These are phyloP conservation scores for Picea abies DNA, from an alignment of 83 land plant genomes.

Conservation along the genomic window DNA sequence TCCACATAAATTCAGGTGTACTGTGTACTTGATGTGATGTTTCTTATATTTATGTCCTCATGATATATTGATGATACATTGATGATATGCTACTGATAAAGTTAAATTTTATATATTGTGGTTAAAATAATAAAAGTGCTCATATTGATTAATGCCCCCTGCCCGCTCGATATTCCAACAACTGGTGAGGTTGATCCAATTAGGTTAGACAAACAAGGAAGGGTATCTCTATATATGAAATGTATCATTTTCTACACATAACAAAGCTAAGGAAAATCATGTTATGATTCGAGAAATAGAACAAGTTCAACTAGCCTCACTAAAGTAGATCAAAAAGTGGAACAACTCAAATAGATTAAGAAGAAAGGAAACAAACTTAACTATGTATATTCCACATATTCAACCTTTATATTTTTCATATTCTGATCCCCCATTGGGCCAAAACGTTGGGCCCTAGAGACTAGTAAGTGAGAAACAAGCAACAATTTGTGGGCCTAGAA, in stretches of 20 bases:
- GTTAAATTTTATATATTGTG: too few relatives aligned
- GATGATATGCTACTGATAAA: too few relatives aligned
- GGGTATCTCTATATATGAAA: slow-evolving; percentile 74
- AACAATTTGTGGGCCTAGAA: too few relatives aligned
- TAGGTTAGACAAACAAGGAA: slow-evolving; percentile 74
- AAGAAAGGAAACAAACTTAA: neutral
- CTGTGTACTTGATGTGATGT: too few relatives aligned
- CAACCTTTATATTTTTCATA: neutral
- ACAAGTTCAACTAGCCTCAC: neutral
- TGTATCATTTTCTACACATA: neutral
- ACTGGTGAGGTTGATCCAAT: slow-evolving; percentile 49
- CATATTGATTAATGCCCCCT: too few relatives aligned
- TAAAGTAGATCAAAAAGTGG: neutral
- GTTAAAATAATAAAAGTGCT: too few relatives aligned
- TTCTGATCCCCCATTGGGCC: neutral
- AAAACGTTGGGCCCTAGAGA: too few relatives aligned
- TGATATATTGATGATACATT: too few relatives aligned
- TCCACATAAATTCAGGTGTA: too few relatives aligned
- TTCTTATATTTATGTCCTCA: too few relatives aligned
- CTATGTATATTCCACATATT: too few relatives aligned
- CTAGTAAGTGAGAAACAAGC: too few relatives aligned
- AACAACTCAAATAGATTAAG: neutral
- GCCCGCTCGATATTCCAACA: neutral
- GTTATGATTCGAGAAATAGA: neutral
- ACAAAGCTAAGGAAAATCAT: neutral